Percentiles rank a stretch among this genome's conserved stretches.
phyloP scores from a whole-genome alignment of 2,329 filamentous ascomycete species.

The Aspergillus candidus region DNA sequence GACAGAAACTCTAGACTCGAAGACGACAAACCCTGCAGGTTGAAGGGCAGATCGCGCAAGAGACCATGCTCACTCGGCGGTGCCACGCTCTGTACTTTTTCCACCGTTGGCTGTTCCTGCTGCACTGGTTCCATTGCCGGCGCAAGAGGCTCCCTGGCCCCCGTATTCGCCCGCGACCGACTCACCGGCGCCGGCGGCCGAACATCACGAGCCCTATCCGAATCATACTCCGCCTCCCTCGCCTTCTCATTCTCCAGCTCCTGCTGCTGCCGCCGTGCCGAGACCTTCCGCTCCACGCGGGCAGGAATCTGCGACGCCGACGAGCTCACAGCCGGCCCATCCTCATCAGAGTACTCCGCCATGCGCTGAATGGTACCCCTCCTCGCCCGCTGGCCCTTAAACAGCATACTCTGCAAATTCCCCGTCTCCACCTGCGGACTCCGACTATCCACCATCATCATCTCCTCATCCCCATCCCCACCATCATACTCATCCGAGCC shows the following conservation, averaged over 20 bases:
- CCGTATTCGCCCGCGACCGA: slow-evolving; percentile 15
- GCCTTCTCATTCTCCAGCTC: slow-evolving; percentile 17
- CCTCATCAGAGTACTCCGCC: slow-evolving; percentile 26
- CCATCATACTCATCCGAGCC: slow-evolving; percentile 48
- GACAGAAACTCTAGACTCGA: slow-evolving; percentile 72
- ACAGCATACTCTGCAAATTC: slow-evolving; percentile 34
- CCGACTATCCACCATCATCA: slow-evolving; percentile 19
- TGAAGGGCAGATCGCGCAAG: slow-evolving; percentile 80
- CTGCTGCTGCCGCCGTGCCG: slow-evolving; percentile 16
- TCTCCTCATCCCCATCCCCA: slow-evolving; percentile 15
- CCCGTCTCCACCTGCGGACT: slow-evolving; percentile 37
- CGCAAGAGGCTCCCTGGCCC: slow-evolving; percentile 11
- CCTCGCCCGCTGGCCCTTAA: slow-evolving; percentile 21
- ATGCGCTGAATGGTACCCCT: slow-evolving; percentile 18
- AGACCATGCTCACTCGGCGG: slow-evolving; percentile 61
- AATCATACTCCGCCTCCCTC: slow-evolving; percentile 13
- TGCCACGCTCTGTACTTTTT: slow-evolving; percentile 43
- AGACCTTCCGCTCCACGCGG: slow-evolving; percentile 21
- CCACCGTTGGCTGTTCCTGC: slow-evolving; percentile 10
- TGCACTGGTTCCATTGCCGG: slow-evolving; percentile 15
- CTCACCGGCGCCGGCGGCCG: neutral
- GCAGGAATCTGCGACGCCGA: slow-evolving; percentile 34
- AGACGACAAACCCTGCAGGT: slow-evolving; percentile 84
- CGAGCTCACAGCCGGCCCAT: slow-evolving; percentile 36
- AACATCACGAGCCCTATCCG: slow-evolving; percentile 15